Base-by-base conservation (phyloP, 371 early-diverging fungal species). In the Dinochytrium kinnereticum region DNA sequence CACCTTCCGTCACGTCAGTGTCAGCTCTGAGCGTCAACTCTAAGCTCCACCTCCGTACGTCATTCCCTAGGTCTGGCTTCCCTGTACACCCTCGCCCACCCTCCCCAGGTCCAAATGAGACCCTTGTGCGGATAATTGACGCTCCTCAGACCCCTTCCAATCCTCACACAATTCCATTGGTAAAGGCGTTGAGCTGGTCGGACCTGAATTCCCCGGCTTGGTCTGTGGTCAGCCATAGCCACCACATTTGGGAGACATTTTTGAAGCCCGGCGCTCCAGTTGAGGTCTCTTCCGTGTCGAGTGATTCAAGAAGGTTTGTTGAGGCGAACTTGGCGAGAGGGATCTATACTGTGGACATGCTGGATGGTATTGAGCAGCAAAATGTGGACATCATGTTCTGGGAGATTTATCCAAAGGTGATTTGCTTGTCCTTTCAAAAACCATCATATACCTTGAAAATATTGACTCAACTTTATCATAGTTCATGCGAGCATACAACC, bases 341-440 rank as follows among this genome's bases (percentile, higher is more conserved):
- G 64, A 61, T 31, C 5, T 61, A 38, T 17, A 61, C 36, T 5
- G 34, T 61, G 3, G 64, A 61, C 2, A 38, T 61, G 64, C 28
- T 61, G 7, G 64, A 61, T 61, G 64, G 10, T 13, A 38, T 61
- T 61, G 64, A 61, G 64, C 33, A 38, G 34, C 36, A 67, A 49
- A 67, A 67, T 31, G 28, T 21, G 67, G 51, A 31, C 15, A 67
- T 67, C 44, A 37, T 49, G 51, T 67, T 28, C 26, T 33, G 40
- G 38, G 40, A 40, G 19, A 31, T 61, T 2, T 61, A 36, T 38
- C 64, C 64, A 28, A 61, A 61, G 64, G 64, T 61, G 5, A n/a
- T n/a, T 36, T 26, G 5, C 26, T 53, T 26, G 26, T 53, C 26
- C 26, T 53, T 53, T n/a, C n/a, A n/a, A n/a, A n/a, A n/a, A n/a